Evolutionary conservation across 306 rosid species (phyloP).

Genomic region (Senna tora): DNA sequence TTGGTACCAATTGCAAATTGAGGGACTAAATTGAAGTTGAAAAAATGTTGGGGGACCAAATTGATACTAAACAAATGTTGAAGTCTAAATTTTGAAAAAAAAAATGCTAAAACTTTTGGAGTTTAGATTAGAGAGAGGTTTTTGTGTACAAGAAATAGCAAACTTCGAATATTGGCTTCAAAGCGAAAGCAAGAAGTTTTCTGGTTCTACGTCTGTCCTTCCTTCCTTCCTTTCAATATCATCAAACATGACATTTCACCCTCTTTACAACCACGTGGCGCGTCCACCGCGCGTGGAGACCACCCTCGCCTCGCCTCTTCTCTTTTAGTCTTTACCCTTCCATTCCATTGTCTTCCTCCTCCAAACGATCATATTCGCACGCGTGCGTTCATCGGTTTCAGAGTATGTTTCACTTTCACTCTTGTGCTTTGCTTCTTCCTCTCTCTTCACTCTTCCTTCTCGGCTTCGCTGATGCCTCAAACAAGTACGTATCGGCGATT

Average conservation of each 20-base stretch:
- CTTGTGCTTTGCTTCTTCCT: constrained; percentile 19
- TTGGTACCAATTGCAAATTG: no score
- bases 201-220: no score
- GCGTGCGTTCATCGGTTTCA: not conserved
- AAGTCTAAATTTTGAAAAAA: no score
- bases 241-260: not conserved
- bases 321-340: no score
- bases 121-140: no score
- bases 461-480: constrained; percentile 29
- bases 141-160: no score
- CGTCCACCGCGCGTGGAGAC: not conserved
- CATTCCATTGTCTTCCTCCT: not conserved
- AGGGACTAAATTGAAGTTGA: no score
- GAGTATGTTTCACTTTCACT: not conserved
- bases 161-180: no score
- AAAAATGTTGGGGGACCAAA: no score
- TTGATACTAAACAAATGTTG: no score
- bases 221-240: not conserved
- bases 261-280: not conserved
- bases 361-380: not conserved
- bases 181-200: no score
- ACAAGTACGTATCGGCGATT: constrained; percentile 41
- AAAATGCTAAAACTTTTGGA: no score
- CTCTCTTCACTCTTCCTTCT: constrained; percentile 24
- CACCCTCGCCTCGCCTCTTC: not conserved